These are phyloP conservation scores for Claviceps citrina DNA, from an alignment of 2,329 filamentous ascomycete genomes.

Conservation along the genomic window DNA sequence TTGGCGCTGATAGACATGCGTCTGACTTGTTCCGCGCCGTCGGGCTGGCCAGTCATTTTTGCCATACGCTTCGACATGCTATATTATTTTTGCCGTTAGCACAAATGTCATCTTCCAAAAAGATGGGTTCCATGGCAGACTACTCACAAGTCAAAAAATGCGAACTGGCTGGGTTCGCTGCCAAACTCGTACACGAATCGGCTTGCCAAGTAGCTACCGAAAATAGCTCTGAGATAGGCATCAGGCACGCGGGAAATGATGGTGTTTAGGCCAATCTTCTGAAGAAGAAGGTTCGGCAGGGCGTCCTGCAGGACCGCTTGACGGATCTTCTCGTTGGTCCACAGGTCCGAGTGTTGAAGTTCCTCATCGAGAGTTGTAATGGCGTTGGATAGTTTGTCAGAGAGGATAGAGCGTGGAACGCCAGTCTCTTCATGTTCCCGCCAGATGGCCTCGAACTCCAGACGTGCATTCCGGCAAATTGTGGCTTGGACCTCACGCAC, in stretches of 20 bases:
- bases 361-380: slow-evolving; percentile 97
- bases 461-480: slow-evolving; percentile 76
- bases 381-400: slow-evolving; percentile 75
- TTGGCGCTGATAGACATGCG: slow-evolving; percentile 12
- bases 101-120: neutral
- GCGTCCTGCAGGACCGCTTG: slow-evolving; percentile 69
- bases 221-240: slow-evolving; percentile 83
- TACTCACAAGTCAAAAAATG: slow-evolving; percentile 94
- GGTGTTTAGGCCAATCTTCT: slow-evolving; percentile 81
- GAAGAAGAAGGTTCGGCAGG: slow-evolving; percentile 64
- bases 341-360: slow-evolving; percentile 81
- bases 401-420: slow-evolving; percentile 67
- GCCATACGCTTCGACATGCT: slow-evolving; percentile 53
- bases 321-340: slow-evolving; percentile 68
- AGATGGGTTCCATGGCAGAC: neutral
- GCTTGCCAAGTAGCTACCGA: slow-evolving; percentile 86
- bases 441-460: slow-evolving; percentile 99
- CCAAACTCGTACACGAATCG: slow-evolving; percentile 95
- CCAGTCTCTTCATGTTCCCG: slow-evolving; percentile 76
- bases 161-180: slow-evolving; percentile 84
- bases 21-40: slow-evolving; percentile 15
- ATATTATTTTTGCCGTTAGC: neutral
- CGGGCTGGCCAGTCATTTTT: slow-evolving; percentile 19
- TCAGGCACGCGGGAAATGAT: slow-evolving; percentile 81
- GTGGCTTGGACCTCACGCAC: slow-evolving; percentile 81